A percentile compares a stretch with the other conserved stretches of the same genome.
Evolutionary conservation across 78 protist genomes (phyloP).

Genomic region (Dictyostelium intermedium): DNA sequence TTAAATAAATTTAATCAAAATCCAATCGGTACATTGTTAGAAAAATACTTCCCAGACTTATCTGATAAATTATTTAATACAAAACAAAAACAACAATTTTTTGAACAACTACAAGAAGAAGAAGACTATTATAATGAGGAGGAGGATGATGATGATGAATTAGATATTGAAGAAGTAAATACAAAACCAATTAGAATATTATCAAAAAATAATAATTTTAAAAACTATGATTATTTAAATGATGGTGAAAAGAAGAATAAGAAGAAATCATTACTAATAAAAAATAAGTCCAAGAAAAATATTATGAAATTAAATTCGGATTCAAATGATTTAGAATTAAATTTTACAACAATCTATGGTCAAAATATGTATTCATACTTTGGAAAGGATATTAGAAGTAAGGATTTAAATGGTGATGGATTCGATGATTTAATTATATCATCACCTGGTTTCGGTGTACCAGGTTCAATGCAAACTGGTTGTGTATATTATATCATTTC

Average conservation of each 20-base stretch:
- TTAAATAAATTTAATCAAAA: conserved; percentile 7
- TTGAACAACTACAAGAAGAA: neutral
- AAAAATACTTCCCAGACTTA: neutral
- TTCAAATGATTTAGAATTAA: neutral
- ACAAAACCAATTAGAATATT: neutral
- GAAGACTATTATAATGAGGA: neutral
- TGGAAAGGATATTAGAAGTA: conserved; percentile 23
- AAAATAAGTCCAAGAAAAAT: neutral
- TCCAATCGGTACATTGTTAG: neutral
- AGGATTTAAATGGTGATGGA: conserved; percentile 50
- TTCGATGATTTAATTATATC: conserved; percentile 41
- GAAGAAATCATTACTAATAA: neutral
- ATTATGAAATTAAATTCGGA: neutral
- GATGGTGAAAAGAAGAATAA: neutral
- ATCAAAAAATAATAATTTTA: neutral
- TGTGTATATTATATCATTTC: conserved; percentile 52
- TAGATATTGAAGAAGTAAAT: neutral
- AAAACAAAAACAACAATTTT: neutral
- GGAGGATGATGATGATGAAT: neutral
- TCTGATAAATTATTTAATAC: neutral
- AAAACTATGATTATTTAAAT: neutral
- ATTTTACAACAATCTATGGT: conserved; percentile 33
- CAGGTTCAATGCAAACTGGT: conserved; percentile 72
- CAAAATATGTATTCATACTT: conserved; percentile 7
- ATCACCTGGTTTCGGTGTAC: conserved; percentile 49